phyloP scores from a whole-genome alignment of 768 basidiomycete species.

The Suillus brevipes region DNA sequence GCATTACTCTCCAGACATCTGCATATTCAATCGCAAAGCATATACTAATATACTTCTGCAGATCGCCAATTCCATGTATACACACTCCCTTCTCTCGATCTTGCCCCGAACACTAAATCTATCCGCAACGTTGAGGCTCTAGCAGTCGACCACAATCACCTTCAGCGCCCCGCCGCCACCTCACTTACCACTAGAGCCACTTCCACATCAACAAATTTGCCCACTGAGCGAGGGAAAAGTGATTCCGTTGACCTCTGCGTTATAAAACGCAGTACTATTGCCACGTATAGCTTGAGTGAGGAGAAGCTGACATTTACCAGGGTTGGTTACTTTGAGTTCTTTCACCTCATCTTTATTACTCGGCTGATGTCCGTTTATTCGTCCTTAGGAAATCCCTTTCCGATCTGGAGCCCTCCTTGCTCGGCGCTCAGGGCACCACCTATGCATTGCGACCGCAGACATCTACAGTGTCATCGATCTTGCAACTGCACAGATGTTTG shows the following conservation, averaged over 20 bases:
- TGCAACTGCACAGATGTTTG: constrained; percentile 64
- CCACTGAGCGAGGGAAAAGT: constrained; percentile 19
- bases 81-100: constrained; percentile 77
- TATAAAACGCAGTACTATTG: constrained; percentile 65
- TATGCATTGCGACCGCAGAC: constrained; percentile 75
- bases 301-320: constrained; percentile 64
- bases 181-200: constrained; percentile 36
- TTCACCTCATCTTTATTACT: neutral
- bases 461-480: constrained; percentile 82
- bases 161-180: constrained; percentile 49
- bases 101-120: constrained; percentile 66
- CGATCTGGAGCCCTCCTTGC: constrained; percentile 59
- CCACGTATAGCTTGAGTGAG: constrained; percentile 59
- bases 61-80: constrained; percentile 77
- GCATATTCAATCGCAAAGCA: neutral
- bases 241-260: constrained; percentile 72
- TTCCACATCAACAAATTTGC: neutral
- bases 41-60: constrained; percentile 17
- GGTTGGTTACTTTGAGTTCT: constrained; percentile 35
- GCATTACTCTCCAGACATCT: neutral
- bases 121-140: constrained; percentile 79
- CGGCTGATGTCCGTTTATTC: constrained; percentile 1
- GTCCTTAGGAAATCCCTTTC: constrained; percentile 66
- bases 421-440: constrained; percentile 55
- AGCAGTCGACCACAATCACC: constrained; percentile 78